Base-by-base conservation (phyloP, 257 asterid species). In the Craterostigma plantagineum region DNA sequence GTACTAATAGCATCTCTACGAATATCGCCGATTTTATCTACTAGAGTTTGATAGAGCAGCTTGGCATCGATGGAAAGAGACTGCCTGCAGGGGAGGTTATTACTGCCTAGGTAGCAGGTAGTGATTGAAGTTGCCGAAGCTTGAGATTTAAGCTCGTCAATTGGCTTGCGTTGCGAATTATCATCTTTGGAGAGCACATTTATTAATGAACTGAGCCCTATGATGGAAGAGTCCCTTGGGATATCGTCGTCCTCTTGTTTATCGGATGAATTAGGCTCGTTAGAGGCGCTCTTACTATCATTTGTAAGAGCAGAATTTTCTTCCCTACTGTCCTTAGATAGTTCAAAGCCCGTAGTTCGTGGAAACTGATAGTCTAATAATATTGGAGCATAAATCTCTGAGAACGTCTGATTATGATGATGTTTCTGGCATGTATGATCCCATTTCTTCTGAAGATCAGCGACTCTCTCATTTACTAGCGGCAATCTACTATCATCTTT, bases 1-100 rank as follows among this genome's bases (percentile, higher is more conserved):
- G n/a, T n/a, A n/a, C n/a, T n/a, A 12, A 81, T 53, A 6, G 81
- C 94, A 56, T 67, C 94, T 58, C 69, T 81, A 61, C 77, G 96
- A 54, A 65, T 57, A 33, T 23, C 30, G 6, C 69, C 57, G 3
- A 75, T 64, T 60, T 69, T 75, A 38, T 75, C 59, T 0, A 51
- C 40, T 7, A 86, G 81, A 27, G 78, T 71, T 42, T 43, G 49
- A 51, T 65, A 69, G 4, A 86, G 63, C 33, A 13, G 37, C 67
- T 85, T 81, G 18, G 64, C 67, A 57, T 75, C 81, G 69, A 56
- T 65, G 53, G 33, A n/a, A n/a, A n/a, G 61, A 45, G 23, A 37
- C 63, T 42, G 17, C 68, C 73, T 63, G 72, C 53, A 43, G 81
- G 80, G 37, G n/a, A n/a, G n/a, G n/a, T n/a, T n/a, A n/a, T n/a